Evolutionary conservation across 352 stramenopile species (phyloP).

Genomic region (Salisapilia sapeloensis): DNA sequence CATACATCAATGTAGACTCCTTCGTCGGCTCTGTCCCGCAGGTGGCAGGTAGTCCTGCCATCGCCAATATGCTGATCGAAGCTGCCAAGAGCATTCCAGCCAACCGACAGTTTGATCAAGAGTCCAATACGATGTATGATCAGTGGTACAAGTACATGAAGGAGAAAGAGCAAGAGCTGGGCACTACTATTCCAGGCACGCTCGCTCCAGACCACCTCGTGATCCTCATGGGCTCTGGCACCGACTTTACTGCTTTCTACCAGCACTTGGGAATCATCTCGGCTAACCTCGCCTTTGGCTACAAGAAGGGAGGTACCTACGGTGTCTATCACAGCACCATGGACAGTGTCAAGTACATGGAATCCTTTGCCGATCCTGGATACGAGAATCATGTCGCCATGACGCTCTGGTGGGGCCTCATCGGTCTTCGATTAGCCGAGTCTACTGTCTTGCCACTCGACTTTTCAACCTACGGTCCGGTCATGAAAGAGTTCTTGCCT

Average conservation of each 20-base stretch:
- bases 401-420: conserved; percentile 36
- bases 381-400: conserved; percentile 32
- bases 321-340: conserved; percentile 78
- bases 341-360: conserved; percentile 62
- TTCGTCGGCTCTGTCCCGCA: conserved; percentile 33
- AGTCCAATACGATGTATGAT: conserved; percentile 16
- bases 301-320: conserved; percentile 16
- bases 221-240: conserved; percentile 36
- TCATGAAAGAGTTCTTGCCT: conserved; percentile 29
- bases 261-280: conserved; percentile 75
- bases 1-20: conserved; percentile 77
- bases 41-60: conserved; percentile 41
- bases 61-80: conserved; percentile 35
- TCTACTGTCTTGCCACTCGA: conserved; percentile 42
- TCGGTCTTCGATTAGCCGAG: conserved; percentile 38
- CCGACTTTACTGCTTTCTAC: conserved; percentile 73
- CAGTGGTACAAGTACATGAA: conserved; percentile 17
- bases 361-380: conserved; percentile 33
- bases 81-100: conserved; percentile 31
- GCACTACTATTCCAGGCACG: conserved; percentile 8
- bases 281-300: conserved; percentile 38
- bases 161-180: conserved; percentile 10
- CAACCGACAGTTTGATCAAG: conserved; percentile 12
- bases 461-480: conserved; percentile 38
- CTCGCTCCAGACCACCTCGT: conserved; percentile 31